A percentile compares a stretch with the other conserved stretches of the same genome.
phyloP scores from a whole-genome alignment of 768 basidiomycete species.

The Gyrodon lividus region DNA sequence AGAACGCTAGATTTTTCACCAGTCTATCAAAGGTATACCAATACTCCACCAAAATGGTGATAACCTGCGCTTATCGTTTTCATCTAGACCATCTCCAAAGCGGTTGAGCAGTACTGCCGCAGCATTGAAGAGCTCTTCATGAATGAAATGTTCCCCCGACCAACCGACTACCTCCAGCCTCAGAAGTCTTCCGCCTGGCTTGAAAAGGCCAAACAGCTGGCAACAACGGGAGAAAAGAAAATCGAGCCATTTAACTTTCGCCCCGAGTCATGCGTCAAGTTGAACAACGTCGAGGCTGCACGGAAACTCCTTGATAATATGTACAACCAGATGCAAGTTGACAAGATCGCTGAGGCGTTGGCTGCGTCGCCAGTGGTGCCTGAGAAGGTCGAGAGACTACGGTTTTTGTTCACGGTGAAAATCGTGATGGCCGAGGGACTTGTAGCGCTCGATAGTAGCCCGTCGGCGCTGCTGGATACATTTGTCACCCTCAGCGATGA shows the following conservation, averaged over 20 bases:
- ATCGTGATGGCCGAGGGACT: conserved; percentile 88
- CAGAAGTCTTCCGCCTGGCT: conserved; percentile 88
- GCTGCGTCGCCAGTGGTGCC: conserved; percentile 64
- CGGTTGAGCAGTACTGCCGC: conserved; percentile 88
- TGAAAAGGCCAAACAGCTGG: conserved; percentile 78
- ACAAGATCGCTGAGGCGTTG: conserved; percentile 73
- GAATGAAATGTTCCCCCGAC: conserved; percentile 91
- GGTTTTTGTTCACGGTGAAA: conserved; percentile 91
- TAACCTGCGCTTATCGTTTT: not conserved
- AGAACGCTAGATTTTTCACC: conserved; percentile 88
- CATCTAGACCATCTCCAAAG: conserved; percentile 81
- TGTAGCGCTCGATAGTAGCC: conserved; percentile 71
- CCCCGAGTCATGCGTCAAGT: conserved; percentile 91
- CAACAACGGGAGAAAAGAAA: conserved; percentile 81
- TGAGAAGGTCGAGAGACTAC: conserved; percentile 61
- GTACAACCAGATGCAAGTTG: conserved; percentile 89
- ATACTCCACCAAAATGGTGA: not conserved
- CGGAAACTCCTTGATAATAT: conserved; percentile 89
- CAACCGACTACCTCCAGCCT: conserved; percentile 73
- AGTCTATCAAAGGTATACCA: conserved; percentile 74
- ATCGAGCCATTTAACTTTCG: conserved; percentile 94
- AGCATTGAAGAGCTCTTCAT: conserved; percentile 87
- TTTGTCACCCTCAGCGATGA: conserved; percentile 96
- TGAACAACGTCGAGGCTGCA: conserved; percentile 95
- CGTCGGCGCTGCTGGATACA: conserved; percentile 81